Evolutionary conservation across 257 asterid species (phyloP).

Genomic region (Solanum peruvianum): DNA sequence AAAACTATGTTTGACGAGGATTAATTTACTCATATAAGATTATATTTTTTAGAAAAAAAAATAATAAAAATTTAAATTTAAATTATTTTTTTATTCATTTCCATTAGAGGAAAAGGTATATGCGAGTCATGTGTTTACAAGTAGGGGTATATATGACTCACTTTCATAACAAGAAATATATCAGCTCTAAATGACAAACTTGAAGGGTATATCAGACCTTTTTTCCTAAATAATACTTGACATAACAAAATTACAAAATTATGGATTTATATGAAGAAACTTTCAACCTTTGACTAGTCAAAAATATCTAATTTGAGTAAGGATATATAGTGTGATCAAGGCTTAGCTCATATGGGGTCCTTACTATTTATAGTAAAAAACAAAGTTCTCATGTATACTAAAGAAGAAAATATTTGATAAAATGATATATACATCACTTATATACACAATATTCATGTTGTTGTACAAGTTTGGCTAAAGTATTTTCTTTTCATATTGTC

Average conservation of each 20-base stretch:
- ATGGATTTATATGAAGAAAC: neutral
- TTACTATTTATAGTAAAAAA: neutral
- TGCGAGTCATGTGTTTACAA: too few species aligned
- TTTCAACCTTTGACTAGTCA: neutral
- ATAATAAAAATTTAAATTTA: too few species aligned
- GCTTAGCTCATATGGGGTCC: neutral
- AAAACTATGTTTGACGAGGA: too few species aligned
- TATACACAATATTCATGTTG: neutral
- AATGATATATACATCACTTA: neutral
- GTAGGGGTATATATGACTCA: accelerated
- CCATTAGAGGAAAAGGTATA: too few species aligned
- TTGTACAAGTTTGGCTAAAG: neutral
- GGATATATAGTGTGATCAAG: neutral
- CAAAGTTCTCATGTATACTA: neutral
- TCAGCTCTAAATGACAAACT: too few species aligned
- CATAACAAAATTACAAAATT: neutral
- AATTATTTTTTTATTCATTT: too few species aligned
- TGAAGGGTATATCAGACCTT: too few species aligned
- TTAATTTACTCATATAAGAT: too few species aligned
- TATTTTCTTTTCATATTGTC: neutral
- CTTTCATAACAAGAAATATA: too few species aligned
- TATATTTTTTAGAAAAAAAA: too few species aligned
- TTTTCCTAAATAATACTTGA: neutral
- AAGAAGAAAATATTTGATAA: neutral
- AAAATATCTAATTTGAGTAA: neutral